Percentiles rank a stretch among this genome's conserved stretches.
Conservation (phyloP, 2,329 filamentous ascomycete genomes). For the Nakataea oryzae region DNA sequence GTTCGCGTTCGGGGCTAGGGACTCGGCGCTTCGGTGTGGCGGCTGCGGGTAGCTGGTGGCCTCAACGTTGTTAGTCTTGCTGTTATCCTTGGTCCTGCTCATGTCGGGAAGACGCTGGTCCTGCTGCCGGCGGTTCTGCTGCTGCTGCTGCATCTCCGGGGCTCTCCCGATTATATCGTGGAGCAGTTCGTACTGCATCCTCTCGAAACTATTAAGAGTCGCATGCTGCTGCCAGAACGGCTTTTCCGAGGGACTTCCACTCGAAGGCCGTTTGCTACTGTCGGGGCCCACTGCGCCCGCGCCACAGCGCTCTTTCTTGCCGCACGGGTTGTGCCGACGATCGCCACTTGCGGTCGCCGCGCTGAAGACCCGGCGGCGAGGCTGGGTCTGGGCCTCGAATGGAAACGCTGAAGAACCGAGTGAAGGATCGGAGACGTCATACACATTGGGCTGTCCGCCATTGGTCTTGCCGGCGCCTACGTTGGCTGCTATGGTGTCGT, state of each 20-base stretch:
- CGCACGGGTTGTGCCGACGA: conserved; percentile 5
- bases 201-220: conserved; percentile 12
- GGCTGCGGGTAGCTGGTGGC: conserved; percentile 38
- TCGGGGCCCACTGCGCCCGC: background rate
- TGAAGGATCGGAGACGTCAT: conserved; percentile 1
- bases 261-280: conserved; percentile 9
- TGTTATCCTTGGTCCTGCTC: background rate
- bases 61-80: conserved; percentile 10
- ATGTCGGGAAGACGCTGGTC: background rate
- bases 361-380: background rate
- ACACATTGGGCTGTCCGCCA: background rate
- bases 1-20: conserved; percentile 22
- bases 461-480: background rate
- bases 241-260: conserved; percentile 12
- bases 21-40: conserved; percentile 11
- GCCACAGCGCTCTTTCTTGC: conserved; percentile 1
- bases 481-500: background rate
- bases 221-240: background rate
- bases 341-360: conserved; percentile 1
- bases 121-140: conserved; percentile 4
- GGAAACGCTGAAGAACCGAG: background rate
- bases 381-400: background rate
- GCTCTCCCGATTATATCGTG: conserved; percentile 7
- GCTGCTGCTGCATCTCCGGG: background rate
- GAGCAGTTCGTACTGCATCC: conserved; percentile 11